Evolutionary conservation across 2,329 filamentous ascomycete species (phyloP).

Genomic region (Diaporthe sp.): DNA sequence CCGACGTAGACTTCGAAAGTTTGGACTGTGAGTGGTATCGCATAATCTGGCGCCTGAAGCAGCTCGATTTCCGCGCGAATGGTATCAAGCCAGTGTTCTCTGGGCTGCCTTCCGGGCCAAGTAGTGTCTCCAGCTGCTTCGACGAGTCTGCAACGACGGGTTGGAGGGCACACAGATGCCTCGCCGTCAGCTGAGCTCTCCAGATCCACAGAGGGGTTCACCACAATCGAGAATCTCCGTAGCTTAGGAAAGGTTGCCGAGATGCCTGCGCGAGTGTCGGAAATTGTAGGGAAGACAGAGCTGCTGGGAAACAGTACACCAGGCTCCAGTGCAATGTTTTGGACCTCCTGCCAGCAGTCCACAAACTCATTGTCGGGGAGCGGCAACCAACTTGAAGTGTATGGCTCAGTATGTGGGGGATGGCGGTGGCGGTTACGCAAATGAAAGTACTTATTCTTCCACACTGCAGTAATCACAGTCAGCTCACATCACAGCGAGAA

Average conservation of each 20-base stretch:
- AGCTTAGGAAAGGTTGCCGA: background rate
- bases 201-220: background rate
- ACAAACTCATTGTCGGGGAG: background rate
- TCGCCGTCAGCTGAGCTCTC: background rate
- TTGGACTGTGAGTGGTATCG: background rate
- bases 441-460: background rate
- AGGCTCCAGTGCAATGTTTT: background rate
- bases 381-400: too few species aligned
- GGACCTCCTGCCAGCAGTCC: background rate
- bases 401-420: too few species aligned
- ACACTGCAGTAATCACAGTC: background rate
- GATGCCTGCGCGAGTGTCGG: background rate
- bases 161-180: background rate
- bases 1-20: background rate
- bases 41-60: background rate
- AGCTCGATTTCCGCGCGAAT: background rate
- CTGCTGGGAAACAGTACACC: background rate
- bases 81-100: background rate
- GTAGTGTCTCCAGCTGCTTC: background rate
- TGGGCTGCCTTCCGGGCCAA: background rate
- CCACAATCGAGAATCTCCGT: background rate
- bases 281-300: background rate
- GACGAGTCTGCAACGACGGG: constrained; percentile 10
- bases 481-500: background rate
- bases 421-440: too few species aligned